phyloP scores from a whole-genome alignment of 495 filamentous ascomycete genomes.

The Coniosporium apollinis region DNA sequence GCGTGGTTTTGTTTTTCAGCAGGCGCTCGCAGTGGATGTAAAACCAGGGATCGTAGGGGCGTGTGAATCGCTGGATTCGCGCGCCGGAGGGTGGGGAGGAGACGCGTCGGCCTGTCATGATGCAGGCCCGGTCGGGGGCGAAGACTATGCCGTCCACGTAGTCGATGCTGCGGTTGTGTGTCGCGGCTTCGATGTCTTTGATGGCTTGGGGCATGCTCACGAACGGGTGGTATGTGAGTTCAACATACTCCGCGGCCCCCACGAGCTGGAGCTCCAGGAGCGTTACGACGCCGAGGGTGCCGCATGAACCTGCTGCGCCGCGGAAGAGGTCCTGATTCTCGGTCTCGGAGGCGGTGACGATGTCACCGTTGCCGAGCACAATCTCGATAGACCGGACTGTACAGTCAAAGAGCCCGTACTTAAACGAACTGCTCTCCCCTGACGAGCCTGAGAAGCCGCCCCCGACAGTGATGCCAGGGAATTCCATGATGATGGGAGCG shows the following conservation, averaged over 20 bases:
- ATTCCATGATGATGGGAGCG: conserved; percentile 41
- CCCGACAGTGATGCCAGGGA: conserved; percentile 40
- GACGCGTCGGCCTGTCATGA: conserved; percentile 32
- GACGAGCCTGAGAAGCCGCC: conserved; percentile 39
- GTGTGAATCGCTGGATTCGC: conserved; percentile 27
- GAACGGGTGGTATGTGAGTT: conserved; percentile 31
- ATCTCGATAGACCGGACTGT: conserved; percentile 36
- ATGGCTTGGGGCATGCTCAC: conserved; percentile 25
- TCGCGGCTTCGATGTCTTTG: conserved; percentile 18
- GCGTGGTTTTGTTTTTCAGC: conserved; percentile 3
- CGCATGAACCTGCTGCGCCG: conserved; percentile 35
- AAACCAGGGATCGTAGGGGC: conserved; percentile 39
- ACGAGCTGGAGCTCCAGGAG: conserved; percentile 34
- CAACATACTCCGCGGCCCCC: conserved; percentile 31
- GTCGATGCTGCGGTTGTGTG: conserved; percentile 26
- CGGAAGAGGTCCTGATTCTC: conserved; percentile 32
- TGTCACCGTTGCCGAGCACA: conserved; percentile 34
- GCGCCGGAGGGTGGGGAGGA: conserved; percentile 10
- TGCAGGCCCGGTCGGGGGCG: conserved; percentile 25
- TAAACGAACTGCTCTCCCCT: conserved; percentile 38
- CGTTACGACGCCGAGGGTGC: conserved; percentile 37
- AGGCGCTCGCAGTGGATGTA: conserved; percentile 31
- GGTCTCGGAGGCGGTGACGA: conserved; percentile 24
- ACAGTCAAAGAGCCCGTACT: conserved; percentile 38
- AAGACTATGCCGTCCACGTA: conserved; percentile 40